Base-by-base conservation (phyloP, 495 filamentous ascomycete species). In the Schizothecium vesticola region DNA sequence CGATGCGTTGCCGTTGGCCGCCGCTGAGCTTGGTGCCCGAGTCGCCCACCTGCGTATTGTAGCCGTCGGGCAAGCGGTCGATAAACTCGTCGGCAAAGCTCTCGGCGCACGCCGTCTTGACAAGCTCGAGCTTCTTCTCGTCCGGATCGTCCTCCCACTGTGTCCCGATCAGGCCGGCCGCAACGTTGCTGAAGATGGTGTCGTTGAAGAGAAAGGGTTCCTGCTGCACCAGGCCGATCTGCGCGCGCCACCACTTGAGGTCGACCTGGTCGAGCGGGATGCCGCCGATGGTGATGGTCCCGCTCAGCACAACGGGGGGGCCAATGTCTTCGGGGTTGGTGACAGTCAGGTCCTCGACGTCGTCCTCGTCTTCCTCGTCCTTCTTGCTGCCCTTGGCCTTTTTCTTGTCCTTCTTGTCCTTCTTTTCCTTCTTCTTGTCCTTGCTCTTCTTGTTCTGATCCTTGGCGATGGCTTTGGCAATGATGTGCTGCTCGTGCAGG, bases 191-290 rank as follows among this genome's bases (percentile, higher is more conserved):
- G 73, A 81, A 87, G 62, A 93, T 86, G 1, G 87, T 87, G 63
- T 88, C 86, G 70, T 90, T 90, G 80, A 93, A 93, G 1, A 93
- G 80, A 69, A 91, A 87, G 36, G 90, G 89, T 68, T 92, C 89
- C 72, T 92, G 88, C 72, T 89, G 87, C 3, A 91, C 89, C 10
- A 91, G 79, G 0, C 88, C 87, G 67, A 91, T 90, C 68, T 90
- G 86, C 1, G 83, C 81, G 65, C 89, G 76, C 86, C 86, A 89
- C 88, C 89, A 90, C 66, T 86, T 87, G 56, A 89, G 68, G 64
- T 90, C 76, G 21, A 89, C 70, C 16, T 87, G 80, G 0, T 78
- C 76, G 3, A 91, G 64, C 65, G 86, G 78, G n/a, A 84, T 80
- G 2, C 82, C 85, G 33, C 85, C 85, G 5, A 89, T 84, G 5